A percentile compares a stretch with the other conserved stretches of the same genome.
Conservation (phyloP, 2,329 filamentous ascomycete species). For the Aspergillus thermomutatus region DNA sequence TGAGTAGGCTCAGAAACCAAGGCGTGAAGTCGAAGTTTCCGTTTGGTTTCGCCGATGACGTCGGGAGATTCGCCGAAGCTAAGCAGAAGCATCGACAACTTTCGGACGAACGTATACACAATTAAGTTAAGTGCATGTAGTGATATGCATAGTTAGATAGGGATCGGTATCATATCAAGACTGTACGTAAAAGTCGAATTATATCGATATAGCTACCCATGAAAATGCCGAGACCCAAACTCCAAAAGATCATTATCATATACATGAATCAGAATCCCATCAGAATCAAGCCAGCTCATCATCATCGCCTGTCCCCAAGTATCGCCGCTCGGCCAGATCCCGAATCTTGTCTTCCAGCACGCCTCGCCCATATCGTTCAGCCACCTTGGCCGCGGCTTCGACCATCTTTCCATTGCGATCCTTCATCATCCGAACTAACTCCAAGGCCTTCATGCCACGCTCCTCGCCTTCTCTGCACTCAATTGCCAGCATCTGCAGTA, state of each 20-base stretch:
- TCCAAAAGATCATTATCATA: neutral
- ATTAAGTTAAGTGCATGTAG: too few relatives aligned
- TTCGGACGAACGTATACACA: neutral
- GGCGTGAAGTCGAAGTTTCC: neutral
- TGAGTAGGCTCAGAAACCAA: neutral
- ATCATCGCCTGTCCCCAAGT: constrained; percentile 59
- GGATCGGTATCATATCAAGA: neutral
- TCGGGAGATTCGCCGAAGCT: neutral
- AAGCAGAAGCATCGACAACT: neutral
- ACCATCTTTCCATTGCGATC: constrained; percentile 86
- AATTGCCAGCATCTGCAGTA: constrained; percentile 81
- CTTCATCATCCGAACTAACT: constrained; percentile 81
- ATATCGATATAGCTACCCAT: neutral
- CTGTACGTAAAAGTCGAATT: neutral
- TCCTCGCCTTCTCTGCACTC: constrained; percentile 95
- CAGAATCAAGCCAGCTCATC: constrained; percentile 36
- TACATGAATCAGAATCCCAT: neutral
- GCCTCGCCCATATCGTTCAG: constrained; percentile 74
- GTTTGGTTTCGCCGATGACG: constrained; percentile 4
- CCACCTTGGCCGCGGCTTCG: constrained; percentile 86
- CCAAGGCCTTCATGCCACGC: constrained; percentile 87
- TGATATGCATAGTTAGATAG: neutral
- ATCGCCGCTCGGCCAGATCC: constrained; percentile 71
- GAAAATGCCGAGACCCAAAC: neutral
- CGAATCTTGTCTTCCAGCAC: constrained; percentile 88